Evolutionary conservation across 768 basidiomycete genomes (phyloP), one percentile per base, ranked within the genome.

Genomic region (Panaeolus cyanescens): DNA sequence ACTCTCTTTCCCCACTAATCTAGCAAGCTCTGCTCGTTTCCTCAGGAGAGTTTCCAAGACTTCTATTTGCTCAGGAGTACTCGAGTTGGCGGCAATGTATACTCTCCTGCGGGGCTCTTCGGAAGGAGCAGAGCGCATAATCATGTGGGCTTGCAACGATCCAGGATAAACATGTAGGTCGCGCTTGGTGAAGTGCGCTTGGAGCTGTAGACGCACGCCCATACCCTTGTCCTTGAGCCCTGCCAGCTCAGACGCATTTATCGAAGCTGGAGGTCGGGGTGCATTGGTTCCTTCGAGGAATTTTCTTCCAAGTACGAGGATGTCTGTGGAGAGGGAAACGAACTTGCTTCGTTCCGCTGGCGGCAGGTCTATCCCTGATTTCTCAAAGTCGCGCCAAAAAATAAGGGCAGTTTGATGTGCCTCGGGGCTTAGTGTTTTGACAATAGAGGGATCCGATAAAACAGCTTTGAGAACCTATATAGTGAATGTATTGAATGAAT

Each of bases 341-440:
- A 97, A 98, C 62, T 84, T 87, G 33, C 86, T 80, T 37, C 97
- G 85, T 66, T 94, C 82, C 9, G 80, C 80, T 0, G 89, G 85
- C 9, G 94, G 90, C 12, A 99, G 82, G 71, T 96, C 85, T 64
- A 99, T 96, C 8, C 94, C 96, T 13, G 96, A 99, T 73, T 95
- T 95, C 71, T 97, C 93, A 75, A 99, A 99, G 80, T 99, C 97
- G 53, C 91, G 85, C 85, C 94, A 90, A 75, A 99, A 99, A 62
- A 96, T 96, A 22, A 92, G 81, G 30, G 97, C 95, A 5, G 96
- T 95, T 65, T 90, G 87, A 58, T 85, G 77, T n/a, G 90, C 93
- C 70, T 94, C 93, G 12, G 83, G 84, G 55, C 82, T 84, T 56
- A 93, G 82, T 0, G 86, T 85, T 55, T 83, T 78, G 31, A 89